These are phyloP conservation scores for Erysimum cheiranthoides DNA, from an alignment of 345 rosid species.

Conservation along the genomic window DNA sequence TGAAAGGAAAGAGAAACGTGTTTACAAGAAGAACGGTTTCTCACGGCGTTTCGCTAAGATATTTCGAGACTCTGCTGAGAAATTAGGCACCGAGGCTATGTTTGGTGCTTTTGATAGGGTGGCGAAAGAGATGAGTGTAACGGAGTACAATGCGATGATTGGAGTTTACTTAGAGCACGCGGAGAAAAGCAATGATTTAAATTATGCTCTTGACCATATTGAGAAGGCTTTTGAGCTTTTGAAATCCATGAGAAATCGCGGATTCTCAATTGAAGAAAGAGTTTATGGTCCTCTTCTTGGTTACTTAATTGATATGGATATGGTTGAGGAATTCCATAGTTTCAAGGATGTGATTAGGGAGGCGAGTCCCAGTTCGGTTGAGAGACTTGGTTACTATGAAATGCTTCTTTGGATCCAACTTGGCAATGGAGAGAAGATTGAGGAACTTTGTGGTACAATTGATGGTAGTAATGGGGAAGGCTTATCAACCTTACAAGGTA, in stretches of 20 bases:
- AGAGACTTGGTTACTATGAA: conserved; percentile 82
- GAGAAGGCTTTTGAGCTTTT: conserved; percentile 54
- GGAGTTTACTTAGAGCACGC: conserved; percentile 60
- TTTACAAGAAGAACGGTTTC: conserved; percentile 50
- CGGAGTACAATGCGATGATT: conserved; percentile 68
- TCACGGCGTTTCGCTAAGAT: conserved; percentile 48
- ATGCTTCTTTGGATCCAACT: conserved; percentile 70
- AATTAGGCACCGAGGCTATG: conserved; percentile 59
- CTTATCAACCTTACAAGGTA: conserved; percentile 58
- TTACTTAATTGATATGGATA: conserved; percentile 67
- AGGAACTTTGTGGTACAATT: conserved; percentile 55
- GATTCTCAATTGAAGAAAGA: conserved; percentile 63
- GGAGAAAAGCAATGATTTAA: conserved; percentile 51
- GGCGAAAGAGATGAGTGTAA: conserved; percentile 67
- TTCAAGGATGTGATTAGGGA: conserved; percentile 52
- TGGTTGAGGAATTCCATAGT: conserved; percentile 66
- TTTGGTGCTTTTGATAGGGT: conserved; percentile 55
- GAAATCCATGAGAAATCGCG: conserved; percentile 67
- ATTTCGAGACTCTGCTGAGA: conserved; percentile 50
- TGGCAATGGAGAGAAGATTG: conserved; percentile 60
- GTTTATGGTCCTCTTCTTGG: conserved; percentile 70
- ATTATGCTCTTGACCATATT: conserved; percentile 53
- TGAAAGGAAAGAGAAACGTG: conserved; percentile 62
- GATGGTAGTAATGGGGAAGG: conserved; percentile 38
- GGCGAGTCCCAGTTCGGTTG: conserved; percentile 43